Evolutionary conservation across 306 rosid species (phyloP).

Genomic region (Quillaja saponaria): DNA sequence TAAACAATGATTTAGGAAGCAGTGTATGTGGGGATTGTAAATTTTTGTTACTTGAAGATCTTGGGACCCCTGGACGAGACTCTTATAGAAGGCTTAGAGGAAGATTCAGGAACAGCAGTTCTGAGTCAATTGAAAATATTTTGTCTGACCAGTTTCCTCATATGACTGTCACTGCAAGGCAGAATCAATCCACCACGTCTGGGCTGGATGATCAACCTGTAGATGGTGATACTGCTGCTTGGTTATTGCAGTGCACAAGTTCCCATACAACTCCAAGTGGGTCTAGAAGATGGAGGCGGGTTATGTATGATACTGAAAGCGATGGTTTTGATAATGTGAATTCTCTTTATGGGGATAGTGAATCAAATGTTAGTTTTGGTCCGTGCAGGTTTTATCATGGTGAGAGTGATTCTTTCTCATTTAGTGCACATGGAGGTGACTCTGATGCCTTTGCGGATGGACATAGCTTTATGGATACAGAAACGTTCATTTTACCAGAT

Average conservation of each 20-base stretch:
- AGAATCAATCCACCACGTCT: constrained; percentile 45
- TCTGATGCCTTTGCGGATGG: constrained; percentile 80
- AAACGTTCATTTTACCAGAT: constrained; percentile 46
- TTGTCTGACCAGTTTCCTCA: constrained; percentile 55
- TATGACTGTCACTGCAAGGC: constrained; percentile 47
- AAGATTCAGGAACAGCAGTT: constrained; percentile 62
- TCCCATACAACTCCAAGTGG: constrained; percentile 65
- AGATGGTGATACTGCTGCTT: constrained; percentile 48
- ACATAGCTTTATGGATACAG: constrained; percentile 64
- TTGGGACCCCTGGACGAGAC: constrained; percentile 43
- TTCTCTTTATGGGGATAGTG: constrained; percentile 71
- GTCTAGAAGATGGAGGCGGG: constrained; percentile 70
- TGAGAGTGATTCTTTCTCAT: constrained; percentile 68
- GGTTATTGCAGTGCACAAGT: constrained; percentile 55
- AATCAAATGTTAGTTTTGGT: constrained; percentile 68
- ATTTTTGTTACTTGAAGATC: constrained; percentile 77
- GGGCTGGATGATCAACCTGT: constrained; percentile 49
- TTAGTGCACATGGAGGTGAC: constrained; percentile 77
- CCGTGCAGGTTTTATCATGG: constrained; percentile 48
- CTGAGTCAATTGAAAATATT: constrained; percentile 58
- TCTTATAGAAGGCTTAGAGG: constrained; percentile 49
- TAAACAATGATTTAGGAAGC: constrained; percentile 40
- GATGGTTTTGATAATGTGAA: constrained; percentile 70
- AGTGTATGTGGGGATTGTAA: constrained; percentile 84
- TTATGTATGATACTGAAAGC: constrained; percentile 73